phyloP scores from a whole-genome alignment of 129 eudicot genomes.

The Glebionis coronaria region DNA sequence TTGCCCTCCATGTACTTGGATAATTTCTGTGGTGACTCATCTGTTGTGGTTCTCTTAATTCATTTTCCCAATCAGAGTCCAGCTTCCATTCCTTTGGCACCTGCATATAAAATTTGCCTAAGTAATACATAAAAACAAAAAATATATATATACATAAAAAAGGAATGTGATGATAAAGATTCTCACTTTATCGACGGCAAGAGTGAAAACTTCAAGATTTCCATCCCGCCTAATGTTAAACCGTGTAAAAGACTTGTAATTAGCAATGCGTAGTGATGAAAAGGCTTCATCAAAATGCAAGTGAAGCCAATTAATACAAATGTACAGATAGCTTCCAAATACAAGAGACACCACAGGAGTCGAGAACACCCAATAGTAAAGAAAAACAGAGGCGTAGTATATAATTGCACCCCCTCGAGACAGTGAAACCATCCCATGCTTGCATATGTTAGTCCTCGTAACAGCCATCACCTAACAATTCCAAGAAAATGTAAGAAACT shows the following conservation, averaged over 20 bases:
- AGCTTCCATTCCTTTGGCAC: constrained; percentile 96
- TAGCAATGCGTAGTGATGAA: constrained; percentile 90
- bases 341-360: constrained; percentile 88
- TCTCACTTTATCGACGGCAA: constrained; percentile 88
- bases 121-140: not conserved
- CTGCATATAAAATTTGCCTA: constrained; percentile 33
- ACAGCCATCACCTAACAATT: constrained; percentile 92
- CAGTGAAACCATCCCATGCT: constrained; percentile 67
- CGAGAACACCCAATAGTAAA: constrained; percentile 90
- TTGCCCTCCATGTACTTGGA: constrained; percentile 93
- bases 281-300: constrained; percentile 95
- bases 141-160: too few species aligned
- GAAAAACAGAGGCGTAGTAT: constrained; percentile 85
- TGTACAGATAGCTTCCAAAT: constrained; percentile 90
- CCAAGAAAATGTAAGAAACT: not conserved
- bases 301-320: constrained; percentile 93
- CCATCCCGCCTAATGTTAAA: constrained; percentile 71
- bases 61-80: constrained; percentile 88
- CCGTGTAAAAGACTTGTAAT: constrained; percentile 92
- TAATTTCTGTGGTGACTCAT: constrained; percentile 49
- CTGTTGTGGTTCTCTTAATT: constrained; percentile 43
- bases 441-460: constrained; percentile 78
- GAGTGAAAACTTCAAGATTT: constrained; percentile 84
- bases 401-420: constrained; percentile 76
- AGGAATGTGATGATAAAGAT: not conserved